Conservation (phyloP, 352 stramenopile genomes). For the Phytophthora ohioensis region DNA sequence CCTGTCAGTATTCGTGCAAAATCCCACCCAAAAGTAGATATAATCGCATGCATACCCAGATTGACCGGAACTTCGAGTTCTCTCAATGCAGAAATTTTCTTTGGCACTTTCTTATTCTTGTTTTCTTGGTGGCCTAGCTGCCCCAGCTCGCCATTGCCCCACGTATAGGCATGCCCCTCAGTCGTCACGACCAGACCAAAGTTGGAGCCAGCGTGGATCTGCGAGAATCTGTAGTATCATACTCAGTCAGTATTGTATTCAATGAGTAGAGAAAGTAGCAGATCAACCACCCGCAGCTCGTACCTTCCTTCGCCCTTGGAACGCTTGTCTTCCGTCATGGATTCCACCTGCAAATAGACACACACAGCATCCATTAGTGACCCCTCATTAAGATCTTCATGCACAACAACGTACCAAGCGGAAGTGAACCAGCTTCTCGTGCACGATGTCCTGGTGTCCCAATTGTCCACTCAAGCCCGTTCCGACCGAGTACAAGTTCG, state of each 20-base stretch:
- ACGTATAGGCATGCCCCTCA: constrained; percentile 80
- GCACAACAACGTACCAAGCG: constrained; percentile 56
- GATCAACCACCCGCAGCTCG: constrained; percentile 1
- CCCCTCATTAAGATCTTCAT: not conserved
- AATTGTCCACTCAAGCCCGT: constrained; percentile 68
- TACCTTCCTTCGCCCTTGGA: constrained; percentile 80
- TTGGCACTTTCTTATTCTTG: constrained; percentile 87
- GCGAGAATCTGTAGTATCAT: constrained; percentile 53
- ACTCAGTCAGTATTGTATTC: not conserved
- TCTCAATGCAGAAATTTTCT: constrained; percentile 86
- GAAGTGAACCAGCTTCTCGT: constrained; percentile 83
- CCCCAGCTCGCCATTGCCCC: constrained; percentile 79
- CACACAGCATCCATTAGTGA: constrained; percentile 15
- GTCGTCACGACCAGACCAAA: constrained; percentile 69
- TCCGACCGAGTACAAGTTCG: constrained; percentile 81
- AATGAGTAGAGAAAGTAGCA: not conserved
- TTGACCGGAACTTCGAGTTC: constrained; percentile 82
- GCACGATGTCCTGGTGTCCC: constrained; percentile 78
- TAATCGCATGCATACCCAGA: constrained; percentile 44
- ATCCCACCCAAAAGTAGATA: not conserved
- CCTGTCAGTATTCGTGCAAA: constrained; percentile 22
- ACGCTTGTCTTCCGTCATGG: constrained; percentile 77
- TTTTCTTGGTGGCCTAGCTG: constrained; percentile 88
- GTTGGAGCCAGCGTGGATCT: constrained; percentile 63
- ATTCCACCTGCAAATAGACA: constrained; percentile 58